Evolutionary conservation across 2,329 filamentous ascomycete genomes (phyloP), one percentile per base, ranked within the genome.

Genomic region (Neofusicoccum kwambonambiense): DNA sequence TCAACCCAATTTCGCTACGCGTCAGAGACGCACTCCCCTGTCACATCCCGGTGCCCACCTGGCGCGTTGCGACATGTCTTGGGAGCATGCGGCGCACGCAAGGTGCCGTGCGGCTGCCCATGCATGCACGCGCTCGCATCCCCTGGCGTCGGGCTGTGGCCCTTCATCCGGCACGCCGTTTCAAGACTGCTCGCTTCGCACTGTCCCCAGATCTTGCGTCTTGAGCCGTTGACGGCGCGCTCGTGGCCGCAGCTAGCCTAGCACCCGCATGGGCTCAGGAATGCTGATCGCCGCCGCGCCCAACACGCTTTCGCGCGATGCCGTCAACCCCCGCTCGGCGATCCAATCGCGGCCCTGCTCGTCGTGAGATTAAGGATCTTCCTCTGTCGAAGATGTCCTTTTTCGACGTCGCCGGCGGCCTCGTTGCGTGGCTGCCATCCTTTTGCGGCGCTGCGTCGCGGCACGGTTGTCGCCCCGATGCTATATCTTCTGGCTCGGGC

Each of bases 1-100:
- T 51, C 56, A 37, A 45, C 34, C 22, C 47, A 65, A 65, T 61
- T 44, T 65, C 63, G 63, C 63, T 65, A 64, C 62, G 62, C 52
- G 39, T 57, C 62, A 64, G 42, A 45, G 37, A 64, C 41, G 61
- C 50, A 54, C 41, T 35, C 19, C 62, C 62, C 51, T 57, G 51
- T 54, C 51, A 34, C 41, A 54, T 58, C 45, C 62, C 52, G 50
- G 51, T 19, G 44, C 27, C 47, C 60, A 62, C 39, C 60, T 41
- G 60, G 45, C 49, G 19, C 45, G 44, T 57, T 51, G 62, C 62
- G 52, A 64, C 62, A 64, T 64, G 51, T 64, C 62, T 56, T 64
- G 61, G 50, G 51, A 42, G 61, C 61, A 64, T 64, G 61, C 61
- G 61, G 61, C 50, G 50, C 50, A 64, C 50, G 50, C 61, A 56